Evolutionary conservation across 73 alveolate species (phyloP).

Genomic region (Uronychia binucleata): DNA sequence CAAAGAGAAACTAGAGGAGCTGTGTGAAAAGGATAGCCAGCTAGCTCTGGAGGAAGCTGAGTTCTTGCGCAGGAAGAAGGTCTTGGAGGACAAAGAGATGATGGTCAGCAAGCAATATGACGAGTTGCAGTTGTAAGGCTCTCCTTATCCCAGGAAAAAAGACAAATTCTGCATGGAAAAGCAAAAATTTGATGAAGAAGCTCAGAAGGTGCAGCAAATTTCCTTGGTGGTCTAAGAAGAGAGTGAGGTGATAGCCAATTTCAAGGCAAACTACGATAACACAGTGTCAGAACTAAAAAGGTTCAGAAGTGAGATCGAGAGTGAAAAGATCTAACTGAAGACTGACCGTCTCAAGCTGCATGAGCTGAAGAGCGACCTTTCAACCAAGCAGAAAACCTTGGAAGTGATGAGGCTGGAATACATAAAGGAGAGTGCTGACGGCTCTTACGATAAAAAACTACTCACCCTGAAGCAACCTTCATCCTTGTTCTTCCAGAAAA

Average conservation of each 20-base stretch:
- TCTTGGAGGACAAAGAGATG: not conserved
- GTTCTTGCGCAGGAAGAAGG: not conserved
- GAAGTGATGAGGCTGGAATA: constrained; percentile 10
- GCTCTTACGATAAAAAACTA: not conserved
- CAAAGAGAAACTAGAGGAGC: constrained; percentile 10
- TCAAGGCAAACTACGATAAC: constrained; percentile 13
- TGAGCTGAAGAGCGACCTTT: constrained; percentile 12
- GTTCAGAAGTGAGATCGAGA: constrained; percentile 3
- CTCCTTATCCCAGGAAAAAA: too few relatives aligned
- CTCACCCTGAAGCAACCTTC: not conserved
- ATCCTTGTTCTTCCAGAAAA: not conserved
- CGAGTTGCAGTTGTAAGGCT: too few relatives aligned
- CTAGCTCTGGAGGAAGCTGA: constrained; percentile 10
- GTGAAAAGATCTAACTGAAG: constrained; percentile 11
- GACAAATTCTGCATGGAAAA: constrained; percentile 2
- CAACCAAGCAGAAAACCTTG: constrained; percentile 19
- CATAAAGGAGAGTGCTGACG: constrained; percentile 8
- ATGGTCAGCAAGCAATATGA: constrained; percentile 3
- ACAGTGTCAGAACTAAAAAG: constrained; percentile 14
- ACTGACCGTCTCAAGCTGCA: constrained; percentile 6
- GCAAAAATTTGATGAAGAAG: constrained; percentile 28
- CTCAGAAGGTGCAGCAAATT: constrained; percentile 15
- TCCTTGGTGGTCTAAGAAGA: constrained; percentile 24
- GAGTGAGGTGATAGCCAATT: constrained; percentile 11
- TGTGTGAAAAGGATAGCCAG: not conserved